phyloP scores from a whole-genome alignment of 306 rosid genomes.

The Lupinus albus region DNA sequence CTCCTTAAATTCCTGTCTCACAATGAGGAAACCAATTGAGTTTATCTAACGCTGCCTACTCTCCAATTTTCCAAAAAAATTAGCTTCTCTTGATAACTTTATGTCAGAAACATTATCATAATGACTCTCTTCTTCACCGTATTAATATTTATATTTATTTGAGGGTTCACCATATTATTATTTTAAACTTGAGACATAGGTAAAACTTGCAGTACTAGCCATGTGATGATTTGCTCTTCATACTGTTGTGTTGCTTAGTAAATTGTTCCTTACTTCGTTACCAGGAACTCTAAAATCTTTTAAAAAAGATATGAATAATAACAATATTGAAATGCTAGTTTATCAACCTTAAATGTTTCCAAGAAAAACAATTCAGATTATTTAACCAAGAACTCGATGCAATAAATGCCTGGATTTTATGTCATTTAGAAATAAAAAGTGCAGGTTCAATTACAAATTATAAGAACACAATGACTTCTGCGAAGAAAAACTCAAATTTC shows the following conservation, averaged over 20 bases:
- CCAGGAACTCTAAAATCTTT: background rate
- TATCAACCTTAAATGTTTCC: background rate
- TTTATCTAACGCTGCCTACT: background rate
- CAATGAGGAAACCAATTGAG: background rate
- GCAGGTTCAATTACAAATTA: background rate
- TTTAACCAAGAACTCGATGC: conserved; percentile 14
- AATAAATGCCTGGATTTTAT: background rate
- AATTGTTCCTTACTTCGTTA: background rate
- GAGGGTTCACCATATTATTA: background rate
- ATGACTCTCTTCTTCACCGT: background rate
- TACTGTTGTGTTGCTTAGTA: background rate
- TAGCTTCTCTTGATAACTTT: background rate
- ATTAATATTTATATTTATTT: no score
- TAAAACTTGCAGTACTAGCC: background rate
- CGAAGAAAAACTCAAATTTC: background rate
- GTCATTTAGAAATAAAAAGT: conserved; percentile 5
- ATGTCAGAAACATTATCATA: background rate
- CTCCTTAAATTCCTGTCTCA: conserved; percentile 13
- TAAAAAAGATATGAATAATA: background rate
- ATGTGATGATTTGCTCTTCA: conserved; percentile 16
- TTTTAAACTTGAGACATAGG: background rate
- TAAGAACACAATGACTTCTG: background rate
- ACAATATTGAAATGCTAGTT: background rate
- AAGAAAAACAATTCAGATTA: conserved; percentile 2
- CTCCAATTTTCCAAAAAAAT: background rate